These are phyloP conservation scores for Annulohypoxylon truncatum DNA, from an alignment of 2,329 filamentous ascomycete species.

Conservation along the genomic window DNA sequence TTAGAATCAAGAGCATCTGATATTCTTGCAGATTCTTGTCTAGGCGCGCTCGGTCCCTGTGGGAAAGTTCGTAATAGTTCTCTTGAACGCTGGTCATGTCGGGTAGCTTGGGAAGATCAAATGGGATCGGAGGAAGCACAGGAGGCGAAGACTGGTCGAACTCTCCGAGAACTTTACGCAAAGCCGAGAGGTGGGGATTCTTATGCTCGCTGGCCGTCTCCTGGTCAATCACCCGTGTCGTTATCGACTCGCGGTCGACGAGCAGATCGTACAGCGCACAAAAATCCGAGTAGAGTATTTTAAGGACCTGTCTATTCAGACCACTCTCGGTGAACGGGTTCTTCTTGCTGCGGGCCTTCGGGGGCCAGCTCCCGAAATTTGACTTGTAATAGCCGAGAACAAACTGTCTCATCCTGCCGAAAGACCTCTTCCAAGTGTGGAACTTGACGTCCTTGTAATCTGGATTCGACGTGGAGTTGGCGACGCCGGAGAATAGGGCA, in stretches of 20 bases:
- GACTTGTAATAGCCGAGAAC: constrained; percentile 74
- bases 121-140: constrained; percentile 90
- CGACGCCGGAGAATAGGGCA: constrained; percentile 86
- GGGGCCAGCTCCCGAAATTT: constrained; percentile 80
- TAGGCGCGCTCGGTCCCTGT: constrained; percentile 80
- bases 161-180: constrained; percentile 84
- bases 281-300: constrained; percentile 86
- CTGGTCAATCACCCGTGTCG: constrained; percentile 80
- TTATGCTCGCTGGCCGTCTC: constrained; percentile 65
- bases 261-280: constrained; percentile 88
- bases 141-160: constrained; percentile 91
- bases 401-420: constrained; percentile 79
- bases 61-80: constrained; percentile 71
- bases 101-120: constrained; percentile 84
- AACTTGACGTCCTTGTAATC: constrained; percentile 85
- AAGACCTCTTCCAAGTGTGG: constrained; percentile 83
- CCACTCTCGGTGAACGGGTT: constrained; percentile 88
- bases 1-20: constrained; percentile 81
- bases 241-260: constrained; percentile 82
- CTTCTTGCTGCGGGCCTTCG: constrained; percentile 91
- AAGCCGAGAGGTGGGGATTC: constrained; percentile 73
- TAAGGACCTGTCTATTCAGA: constrained; percentile 84
- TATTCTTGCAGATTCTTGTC: constrained; percentile 80
- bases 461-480: constrained; percentile 80
- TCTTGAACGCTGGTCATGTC: constrained; percentile 73